Conservation (phyloP, 257 asterid species). For the Solanum medicagineum region DNA sequence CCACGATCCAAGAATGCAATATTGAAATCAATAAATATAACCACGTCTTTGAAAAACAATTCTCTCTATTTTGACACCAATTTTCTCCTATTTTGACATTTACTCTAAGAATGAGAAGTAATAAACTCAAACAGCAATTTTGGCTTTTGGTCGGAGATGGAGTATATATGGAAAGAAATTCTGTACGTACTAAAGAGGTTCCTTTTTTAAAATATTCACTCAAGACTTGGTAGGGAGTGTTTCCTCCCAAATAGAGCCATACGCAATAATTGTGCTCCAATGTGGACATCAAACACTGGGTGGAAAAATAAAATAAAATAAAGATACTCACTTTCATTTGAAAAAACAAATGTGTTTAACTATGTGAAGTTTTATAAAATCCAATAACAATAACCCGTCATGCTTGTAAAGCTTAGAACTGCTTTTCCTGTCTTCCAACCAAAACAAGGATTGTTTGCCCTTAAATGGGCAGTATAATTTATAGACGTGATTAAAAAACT, state of each 20-base stretch:
- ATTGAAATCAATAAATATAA: neutral
- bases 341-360: neutral
- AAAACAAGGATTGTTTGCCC: neutral
- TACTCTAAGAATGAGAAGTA: neutral
- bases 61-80: neutral
- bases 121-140: neutral
- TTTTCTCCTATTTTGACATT: neutral
- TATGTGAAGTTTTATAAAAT: neutral
- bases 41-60: neutral
- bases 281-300: too few relatives aligned
- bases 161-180: neutral
- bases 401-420: neutral
- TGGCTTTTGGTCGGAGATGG: neutral
- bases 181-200: neutral
- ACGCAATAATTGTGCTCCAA: too few relatives aligned
- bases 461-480: neutral
- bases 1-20: neutral
- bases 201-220: neutral
- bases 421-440: neutral
- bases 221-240: neutral
- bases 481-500: neutral
- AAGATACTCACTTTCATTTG: neutral
- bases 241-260: too few relatives aligned
- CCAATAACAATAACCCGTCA: neutral
- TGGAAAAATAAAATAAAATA: neutral